phyloP scores from a whole-genome alignment of 805 yeast species.

The Isabelozyma rhagii region DNA sequence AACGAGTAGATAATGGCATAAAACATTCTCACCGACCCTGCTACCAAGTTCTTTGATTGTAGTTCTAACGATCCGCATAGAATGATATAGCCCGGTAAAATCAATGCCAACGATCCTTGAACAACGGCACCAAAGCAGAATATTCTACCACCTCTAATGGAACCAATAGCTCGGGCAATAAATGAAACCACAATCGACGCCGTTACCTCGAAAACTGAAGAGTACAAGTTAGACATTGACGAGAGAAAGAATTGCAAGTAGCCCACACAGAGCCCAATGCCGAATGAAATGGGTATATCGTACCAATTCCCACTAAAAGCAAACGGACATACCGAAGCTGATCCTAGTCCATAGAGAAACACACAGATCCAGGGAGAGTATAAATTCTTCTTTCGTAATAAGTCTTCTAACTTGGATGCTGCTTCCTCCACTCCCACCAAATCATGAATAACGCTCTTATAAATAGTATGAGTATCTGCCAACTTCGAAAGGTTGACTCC shows the following conservation, averaged over 20 bases:
- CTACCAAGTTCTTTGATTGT: slow-evolving; percentile 85
- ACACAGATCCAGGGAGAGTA: slow-evolving; percentile 82
- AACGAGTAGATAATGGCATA: slow-evolving; percentile 91
- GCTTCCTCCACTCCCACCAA: slow-evolving; percentile 87
- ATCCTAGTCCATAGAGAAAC: slow-evolving; percentile 73
- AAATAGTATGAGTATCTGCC: slow-evolving; percentile 77
- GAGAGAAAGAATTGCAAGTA: slow-evolving; percentile 75
- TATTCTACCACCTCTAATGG: slow-evolving; percentile 59
- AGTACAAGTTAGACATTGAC: slow-evolving; percentile 77
- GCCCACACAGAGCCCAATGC: slow-evolving; percentile 81
- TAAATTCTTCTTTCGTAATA: slow-evolving; percentile 56
- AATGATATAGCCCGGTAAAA: slow-evolving; percentile 91
- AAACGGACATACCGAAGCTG: slow-evolving; percentile 82
- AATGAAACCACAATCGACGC: slow-evolving; percentile 87
- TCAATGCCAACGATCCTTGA: slow-evolving; percentile 87
- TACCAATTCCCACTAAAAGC: slow-evolving; percentile 88
- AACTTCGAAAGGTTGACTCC: slow-evolving; percentile 81
- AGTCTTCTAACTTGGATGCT: slow-evolving; percentile 60
- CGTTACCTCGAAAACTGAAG: slow-evolving; percentile 87
- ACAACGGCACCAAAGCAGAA: slow-evolving; percentile 87
- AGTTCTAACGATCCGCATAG: slow-evolving; percentile 88
- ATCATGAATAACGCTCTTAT: slow-evolving; percentile 89
- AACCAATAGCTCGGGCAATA: slow-evolving; percentile 85
- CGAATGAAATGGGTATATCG: slow-evolving; percentile 79
- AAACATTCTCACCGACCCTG: slow-evolving; percentile 95